Percentiles rank a stretch among this genome's conserved stretches.
Evolutionary conservation across 768 basidiomycete species (phyloP).

Genomic region (Hericium erinaceus): DNA sequence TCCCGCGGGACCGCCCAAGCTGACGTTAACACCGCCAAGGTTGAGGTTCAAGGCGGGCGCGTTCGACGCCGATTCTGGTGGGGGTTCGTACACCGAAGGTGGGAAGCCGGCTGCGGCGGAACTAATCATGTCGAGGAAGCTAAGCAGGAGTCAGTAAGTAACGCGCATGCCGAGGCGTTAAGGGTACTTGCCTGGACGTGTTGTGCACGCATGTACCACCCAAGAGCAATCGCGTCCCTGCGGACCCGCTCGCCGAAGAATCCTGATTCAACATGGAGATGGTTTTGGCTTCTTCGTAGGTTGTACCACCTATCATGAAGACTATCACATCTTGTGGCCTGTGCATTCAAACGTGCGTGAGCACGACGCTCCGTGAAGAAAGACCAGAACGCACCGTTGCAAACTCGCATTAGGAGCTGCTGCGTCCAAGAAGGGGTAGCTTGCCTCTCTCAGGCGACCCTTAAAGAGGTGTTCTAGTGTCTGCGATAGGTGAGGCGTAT

Average conservation of each 20-base stretch:
- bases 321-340: slow-evolving; percentile 95
- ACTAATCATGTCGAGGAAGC: slow-evolving; percentile 86
- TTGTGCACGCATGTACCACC: slow-evolving; percentile 96
- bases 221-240: slow-evolving; percentile 71
- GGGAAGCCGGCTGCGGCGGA: slow-evolving; percentile 57
- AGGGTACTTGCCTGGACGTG: slow-evolving; percentile 63
- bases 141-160: slow-evolving; percentile 21
- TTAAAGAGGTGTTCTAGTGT: slow-evolving; percentile 86
- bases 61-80: slow-evolving; percentile 60
- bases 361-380: neutral
- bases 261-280: slow-evolving; percentile 86
- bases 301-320: slow-evolving; percentile 94
- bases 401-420: slow-evolving; percentile 58
- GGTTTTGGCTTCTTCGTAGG: slow-evolving; percentile 88
- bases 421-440: slow-evolving; percentile 82
- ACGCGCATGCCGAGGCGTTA: neutral
- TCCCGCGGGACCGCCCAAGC: slow-evolving; percentile 79
- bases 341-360: neutral
- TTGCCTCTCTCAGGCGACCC: slow-evolving; percentile 78
- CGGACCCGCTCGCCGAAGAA: slow-evolving; percentile 40
- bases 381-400: slow-evolving; percentile 45
- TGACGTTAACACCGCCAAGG: slow-evolving; percentile 86
- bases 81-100: slow-evolving; percentile 61
- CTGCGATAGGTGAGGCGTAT: slow-evolving; percentile 86
- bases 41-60: slow-evolving; percentile 84